Conservation (phyloP, 768 basidiomycete genomes). For the Guyanaporus albipodus region DNA sequence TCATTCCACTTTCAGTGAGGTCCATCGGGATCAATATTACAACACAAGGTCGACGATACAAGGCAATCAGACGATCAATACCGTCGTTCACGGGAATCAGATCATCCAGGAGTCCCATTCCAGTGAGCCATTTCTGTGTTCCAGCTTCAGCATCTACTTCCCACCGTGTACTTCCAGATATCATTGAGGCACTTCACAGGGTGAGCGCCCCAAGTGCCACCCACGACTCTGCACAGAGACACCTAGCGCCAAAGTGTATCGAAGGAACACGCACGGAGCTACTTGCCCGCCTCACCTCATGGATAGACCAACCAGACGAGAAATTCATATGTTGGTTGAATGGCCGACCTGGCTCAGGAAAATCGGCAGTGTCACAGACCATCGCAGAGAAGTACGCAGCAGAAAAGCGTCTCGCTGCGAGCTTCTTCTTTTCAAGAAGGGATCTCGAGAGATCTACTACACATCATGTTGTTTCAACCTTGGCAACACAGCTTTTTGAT, state of each 20-base stretch:
- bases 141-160: too few species aligned
- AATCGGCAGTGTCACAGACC: conserved; percentile 30
- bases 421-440: conserved; percentile 36
- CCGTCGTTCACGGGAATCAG: conserved; percentile 19
- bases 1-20: too few species aligned
- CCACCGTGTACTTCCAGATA: conserved; percentile 7
- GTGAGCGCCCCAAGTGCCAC: conserved; percentile 18
- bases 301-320: conserved; percentile 10
- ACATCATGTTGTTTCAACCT: conserved; percentile 26
- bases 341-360: conserved; percentile 25
- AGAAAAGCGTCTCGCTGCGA: conserved; percentile 26
- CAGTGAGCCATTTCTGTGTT: neutral
- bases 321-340: conserved; percentile 24
- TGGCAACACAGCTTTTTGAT: conserved; percentile 30
- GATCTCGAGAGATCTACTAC: conserved; percentile 23
- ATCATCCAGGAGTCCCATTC: conserved; percentile 11
- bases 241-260: conserved; percentile 20
- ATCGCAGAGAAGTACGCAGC: conserved; percentile 25
- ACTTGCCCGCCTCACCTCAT: conserved; percentile 12
- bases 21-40: conserved; percentile 15
- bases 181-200: conserved; percentile 12
- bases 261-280: conserved; percentile 22
- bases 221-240: conserved; percentile 18
- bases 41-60: conserved; percentile 9
- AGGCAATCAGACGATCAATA: conserved; percentile 16